Percentiles rank a stretch among this genome's conserved stretches.
Evolutionary conservation across 306 rosid genomes (phyloP).

Genomic region (Fagus sylvatica): DNA sequence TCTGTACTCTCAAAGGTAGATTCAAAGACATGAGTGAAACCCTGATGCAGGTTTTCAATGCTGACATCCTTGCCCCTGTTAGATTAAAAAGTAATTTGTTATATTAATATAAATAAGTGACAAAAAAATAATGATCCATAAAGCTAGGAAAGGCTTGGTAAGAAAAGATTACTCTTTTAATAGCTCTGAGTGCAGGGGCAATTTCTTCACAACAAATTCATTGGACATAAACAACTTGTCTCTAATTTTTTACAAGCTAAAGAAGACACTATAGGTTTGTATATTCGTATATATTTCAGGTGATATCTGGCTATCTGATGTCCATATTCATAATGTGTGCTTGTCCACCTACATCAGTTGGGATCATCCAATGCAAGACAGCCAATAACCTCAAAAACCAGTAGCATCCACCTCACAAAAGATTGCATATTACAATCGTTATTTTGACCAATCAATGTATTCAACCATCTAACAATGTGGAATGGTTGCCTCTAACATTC

Average conservation of each 20-base stretch:
- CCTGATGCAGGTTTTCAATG: slow-evolving; percentile 75
- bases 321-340: background rate
- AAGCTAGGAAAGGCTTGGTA: background rate
- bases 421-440: background rate
- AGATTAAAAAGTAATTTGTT: slow-evolving; percentile 2
- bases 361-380: background rate
- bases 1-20: slow-evolving; percentile 80
- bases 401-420: background rate
- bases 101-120: background rate
- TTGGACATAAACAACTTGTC: background rate
- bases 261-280: background rate
- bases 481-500: background rate
- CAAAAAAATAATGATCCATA: background rate
- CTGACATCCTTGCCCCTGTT: slow-evolving; percentile 80
- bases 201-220: background rate
- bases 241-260: background rate
- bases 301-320: background rate
- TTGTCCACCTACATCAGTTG: background rate
- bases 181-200: background rate
- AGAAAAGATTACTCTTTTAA: background rate
- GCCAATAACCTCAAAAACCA: background rate
- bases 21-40: slow-evolving; percentile 84
- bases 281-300: background rate
- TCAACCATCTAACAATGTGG: background rate
- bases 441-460: background rate